Conservation (phyloP, 1,284 basidiomycete species). For the Rhodotorula sp. region DNA sequence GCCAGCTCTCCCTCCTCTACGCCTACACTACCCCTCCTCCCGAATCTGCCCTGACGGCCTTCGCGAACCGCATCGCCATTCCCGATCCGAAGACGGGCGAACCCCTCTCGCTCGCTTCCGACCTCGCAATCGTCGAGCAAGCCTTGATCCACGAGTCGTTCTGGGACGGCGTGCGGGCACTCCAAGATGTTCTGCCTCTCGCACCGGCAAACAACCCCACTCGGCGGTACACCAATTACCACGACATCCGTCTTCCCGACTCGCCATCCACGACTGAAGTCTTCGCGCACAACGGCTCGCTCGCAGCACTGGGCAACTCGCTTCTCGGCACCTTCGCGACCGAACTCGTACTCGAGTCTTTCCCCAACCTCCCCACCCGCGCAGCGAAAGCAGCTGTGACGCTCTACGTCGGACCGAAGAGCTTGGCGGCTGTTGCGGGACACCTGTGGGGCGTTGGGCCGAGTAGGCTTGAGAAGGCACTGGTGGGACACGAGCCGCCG, state of each 20-base stretch:
- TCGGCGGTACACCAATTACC: constrained; percentile 30
- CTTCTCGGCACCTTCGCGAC: constrained; percentile 86
- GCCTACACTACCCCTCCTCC: constrained; percentile 53
- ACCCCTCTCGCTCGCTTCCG: constrained; percentile 17
- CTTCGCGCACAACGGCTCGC: constrained; percentile 69
- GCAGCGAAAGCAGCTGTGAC: constrained; percentile 87
- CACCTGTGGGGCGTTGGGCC: constrained; percentile 43
- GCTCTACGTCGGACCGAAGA: constrained; percentile 80
- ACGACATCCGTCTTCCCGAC: constrained; percentile 47
- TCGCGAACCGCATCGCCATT: constrained; percentile 56
- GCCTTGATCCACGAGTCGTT: constrained; percentile 76
- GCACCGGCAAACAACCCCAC: neutral
- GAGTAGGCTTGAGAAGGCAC: constrained; percentile 57
- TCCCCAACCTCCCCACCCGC: constrained; percentile 84
- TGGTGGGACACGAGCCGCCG: constrained; percentile 46
- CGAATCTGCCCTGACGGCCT: constrained; percentile 64
- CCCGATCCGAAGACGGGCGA: neutral
- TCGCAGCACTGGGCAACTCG: constrained; percentile 79
- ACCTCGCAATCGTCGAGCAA: constrained; percentile 57
- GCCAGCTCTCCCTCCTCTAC: constrained; percentile 38
- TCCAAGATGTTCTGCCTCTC: constrained; percentile 23
- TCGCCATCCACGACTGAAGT: constrained; percentile 58
- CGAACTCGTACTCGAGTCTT: constrained; percentile 77
- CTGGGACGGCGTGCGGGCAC: constrained; percentile 37
- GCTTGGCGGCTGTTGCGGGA: constrained; percentile 76